Evolutionary conservation across 192 early-diverging fungal species (phyloP), one percentile per base, ranked within the genome.

Genomic region (Linderina pennispora): DNA sequence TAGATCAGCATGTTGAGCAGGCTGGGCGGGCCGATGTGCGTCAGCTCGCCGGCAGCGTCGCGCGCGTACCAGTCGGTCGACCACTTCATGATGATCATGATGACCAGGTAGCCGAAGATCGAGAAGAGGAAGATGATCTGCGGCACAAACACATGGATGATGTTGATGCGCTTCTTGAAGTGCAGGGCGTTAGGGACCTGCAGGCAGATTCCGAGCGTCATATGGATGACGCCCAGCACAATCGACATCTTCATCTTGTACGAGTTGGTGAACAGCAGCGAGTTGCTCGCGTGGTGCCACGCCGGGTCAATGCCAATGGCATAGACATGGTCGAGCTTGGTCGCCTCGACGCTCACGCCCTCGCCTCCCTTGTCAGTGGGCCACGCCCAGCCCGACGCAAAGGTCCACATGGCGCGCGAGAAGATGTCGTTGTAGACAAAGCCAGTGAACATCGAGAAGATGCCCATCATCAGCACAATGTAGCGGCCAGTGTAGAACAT

Each of bases 211-310:
- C 90, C 97, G 65, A 97, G 93, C 18, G 84, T 76, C 97, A 99
- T 99, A 34, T 98, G 97, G 50, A 96, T 78, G 17, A 98, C 92
- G 48, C 97, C 97, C 18, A 99, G 47, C 39, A 99, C 80, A 57
- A 99, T 84, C 5, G 92, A 88, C 85, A 91, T 88, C 71, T 99
- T 99, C 97, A 99, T 99, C 80, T 99, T 99, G 81, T 99, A 99
- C 40, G 94, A 96, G 75, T 99, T 99, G 39, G 84, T 80, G 58
- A 99, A 99, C 35, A 98, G 51, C 40, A 99, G 83, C 55, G 71
- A 83, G 77, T 99, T 99, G 34, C 95, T 91, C 8, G 92, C 77
- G 28, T 82, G 84, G 47, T 93, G 88, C 97, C 97, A 99, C 8
- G 85, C 84, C 17, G 92, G 92, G 65, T 96, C 93, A 8, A 96